A percentile compares a stretch with the other conserved stretches of the same genome.
Evolutionary conservation across 2,329 filamentous ascomycete species (phyloP).

Genomic region (Emergomyces orientalis): DNA sequence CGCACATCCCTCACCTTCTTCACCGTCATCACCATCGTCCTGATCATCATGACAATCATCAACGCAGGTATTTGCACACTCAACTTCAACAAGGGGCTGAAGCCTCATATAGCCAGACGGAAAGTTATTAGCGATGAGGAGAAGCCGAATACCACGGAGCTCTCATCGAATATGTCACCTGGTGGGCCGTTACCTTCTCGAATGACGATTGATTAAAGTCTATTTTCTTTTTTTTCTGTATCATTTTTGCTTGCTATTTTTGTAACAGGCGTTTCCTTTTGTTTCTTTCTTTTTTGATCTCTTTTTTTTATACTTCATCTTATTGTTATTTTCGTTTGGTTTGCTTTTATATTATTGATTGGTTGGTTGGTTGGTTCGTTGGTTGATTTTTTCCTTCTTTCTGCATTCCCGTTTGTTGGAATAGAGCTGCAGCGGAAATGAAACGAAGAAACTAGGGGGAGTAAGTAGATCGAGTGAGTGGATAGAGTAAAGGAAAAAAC

Average conservation of each 20-base stretch:
- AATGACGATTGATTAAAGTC: constrained; percentile 38
- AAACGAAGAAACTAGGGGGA: no score
- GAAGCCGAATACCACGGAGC: constrained; percentile 39
- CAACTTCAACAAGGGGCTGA: constrained; percentile 86
- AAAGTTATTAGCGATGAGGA: constrained; percentile 43
- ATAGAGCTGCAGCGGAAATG: no score
- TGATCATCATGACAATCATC: constrained; percentile 79
- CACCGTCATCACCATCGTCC: constrained; percentile 79
- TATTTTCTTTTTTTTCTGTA: constrained; percentile 21
- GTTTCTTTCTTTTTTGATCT: constrained; percentile 12
- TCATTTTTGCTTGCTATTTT: not conserved
- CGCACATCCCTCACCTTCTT: constrained; percentile 84
- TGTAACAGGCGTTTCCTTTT: not conserved
- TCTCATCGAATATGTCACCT: constrained; percentile 28
- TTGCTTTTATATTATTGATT: not conserved
- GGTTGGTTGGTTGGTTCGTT: not conserved
- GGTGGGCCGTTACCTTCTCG: constrained; percentile 30
- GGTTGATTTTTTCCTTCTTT: no score
- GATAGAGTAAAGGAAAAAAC: not conserved
- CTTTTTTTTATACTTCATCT: constrained; percentile 13
- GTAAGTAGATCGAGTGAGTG: not conserved
- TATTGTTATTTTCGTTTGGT: not conserved
- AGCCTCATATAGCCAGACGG: constrained; percentile 65
- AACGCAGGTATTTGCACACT: constrained; percentile 79
- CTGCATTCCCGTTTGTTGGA: not conserved